phyloP scores from a whole-genome alignment of 2,329 filamentous ascomycete genomes.

The Phialemonium atrogriseum region DNA sequence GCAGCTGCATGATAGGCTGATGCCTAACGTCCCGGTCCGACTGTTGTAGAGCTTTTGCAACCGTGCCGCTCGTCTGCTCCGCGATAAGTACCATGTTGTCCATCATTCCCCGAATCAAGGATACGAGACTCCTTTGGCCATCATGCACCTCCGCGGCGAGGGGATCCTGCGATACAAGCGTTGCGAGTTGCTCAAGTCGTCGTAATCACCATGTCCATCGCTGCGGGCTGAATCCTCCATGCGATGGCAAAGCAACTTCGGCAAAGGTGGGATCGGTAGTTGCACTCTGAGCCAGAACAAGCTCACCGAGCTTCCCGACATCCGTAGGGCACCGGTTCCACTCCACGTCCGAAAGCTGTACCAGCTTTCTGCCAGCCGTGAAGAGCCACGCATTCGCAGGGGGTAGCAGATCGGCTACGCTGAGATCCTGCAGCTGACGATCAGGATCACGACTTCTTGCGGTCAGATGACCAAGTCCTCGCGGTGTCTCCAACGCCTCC shows the following conservation, averaged over 20 bases:
- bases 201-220: slow-evolving; percentile 1
- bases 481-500: not conserved
- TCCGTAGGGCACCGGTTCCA: not conserved
- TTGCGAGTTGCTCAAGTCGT: not conserved
- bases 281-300: not conserved
- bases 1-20: not conserved
- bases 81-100: not conserved
- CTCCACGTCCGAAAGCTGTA: slow-evolving; percentile 1
- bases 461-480: not conserved
- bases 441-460: not conserved
- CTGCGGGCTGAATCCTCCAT: slow-evolving; percentile 2
- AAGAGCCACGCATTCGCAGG: slow-evolving; percentile 1
- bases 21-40: not conserved
- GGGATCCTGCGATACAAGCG: not conserved
- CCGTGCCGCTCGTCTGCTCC: slow-evolving; percentile 1
- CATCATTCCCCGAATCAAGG: not conserved
- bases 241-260: not conserved
- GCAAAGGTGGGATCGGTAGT: not conserved
- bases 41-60: not conserved
- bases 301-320: not conserved
- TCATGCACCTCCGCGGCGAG: not conserved
- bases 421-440: not conserved
- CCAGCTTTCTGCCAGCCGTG: slow-evolving; percentile 1
- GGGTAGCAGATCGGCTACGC: not conserved
- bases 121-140: not conserved